Evolutionary conservation across 2,329 filamentous ascomycete species (phyloP).

Genomic region (Ascochyta fabae): DNA sequence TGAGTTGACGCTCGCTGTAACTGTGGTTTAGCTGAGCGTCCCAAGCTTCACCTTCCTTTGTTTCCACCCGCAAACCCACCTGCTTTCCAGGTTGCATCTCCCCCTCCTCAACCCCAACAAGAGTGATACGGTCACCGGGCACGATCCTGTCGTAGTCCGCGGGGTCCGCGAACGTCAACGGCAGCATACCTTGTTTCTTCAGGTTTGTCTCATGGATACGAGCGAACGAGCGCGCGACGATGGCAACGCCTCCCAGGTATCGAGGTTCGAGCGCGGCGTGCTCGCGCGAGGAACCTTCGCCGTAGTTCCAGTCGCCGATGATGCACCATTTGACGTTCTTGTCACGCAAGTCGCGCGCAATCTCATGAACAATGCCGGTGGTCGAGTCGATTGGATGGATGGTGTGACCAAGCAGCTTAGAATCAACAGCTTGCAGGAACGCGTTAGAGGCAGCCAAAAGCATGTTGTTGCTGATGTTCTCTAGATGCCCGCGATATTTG

Average conservation of each 20-base stretch:
- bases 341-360: conserved; percentile 32
- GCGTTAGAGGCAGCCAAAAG: conserved; percentile 44
- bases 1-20: conserved; percentile 41
- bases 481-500: conserved; percentile 50
- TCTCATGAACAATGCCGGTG: conserved; percentile 32
- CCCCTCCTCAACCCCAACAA: conserved; percentile 24
- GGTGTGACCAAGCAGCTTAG: conserved; percentile 36
- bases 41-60: conserved; percentile 35
- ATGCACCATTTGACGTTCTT: conserved; percentile 39
- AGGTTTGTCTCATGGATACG: conserved; percentile 41
- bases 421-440: conserved; percentile 29
- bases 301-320: conserved; percentile 44
- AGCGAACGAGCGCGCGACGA: conserved; percentile 37
- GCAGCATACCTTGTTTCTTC: conserved; percentile 41
- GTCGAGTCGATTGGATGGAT: conserved; percentile 24
- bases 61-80: conserved; percentile 39
- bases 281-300: conserved; percentile 28
- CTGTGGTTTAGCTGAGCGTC: conserved; percentile 42
- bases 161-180: conserved; percentile 30
- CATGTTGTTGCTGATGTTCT: conserved; percentile 50
- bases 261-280: conserved; percentile 33
- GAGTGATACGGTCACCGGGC: conserved; percentile 26
- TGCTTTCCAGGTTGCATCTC: conserved; percentile 34
- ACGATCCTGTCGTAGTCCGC: conserved; percentile 28
- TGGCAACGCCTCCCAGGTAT: conserved; percentile 29